Conservation (phyloP, 2,329 filamentous ascomycete species). For the Xylariaceae sp. region DNA sequence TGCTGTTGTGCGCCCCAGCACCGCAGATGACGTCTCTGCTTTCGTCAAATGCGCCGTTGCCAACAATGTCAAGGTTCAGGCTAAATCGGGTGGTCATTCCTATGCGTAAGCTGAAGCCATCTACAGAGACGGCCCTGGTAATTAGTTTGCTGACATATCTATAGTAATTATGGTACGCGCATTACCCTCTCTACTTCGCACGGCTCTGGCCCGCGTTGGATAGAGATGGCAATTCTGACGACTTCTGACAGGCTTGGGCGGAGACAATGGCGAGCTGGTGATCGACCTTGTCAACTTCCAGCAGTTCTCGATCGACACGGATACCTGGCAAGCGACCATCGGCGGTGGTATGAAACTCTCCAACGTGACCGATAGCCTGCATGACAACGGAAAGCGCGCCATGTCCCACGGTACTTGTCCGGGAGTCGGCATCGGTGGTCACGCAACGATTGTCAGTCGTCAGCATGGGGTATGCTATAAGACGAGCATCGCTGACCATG, state of each 20-base stretch:
- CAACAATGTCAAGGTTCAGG: conserved; percentile 51
- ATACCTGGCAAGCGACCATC: conserved; percentile 50
- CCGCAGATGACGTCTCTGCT: conserved; percentile 48
- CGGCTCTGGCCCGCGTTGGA: too few relatives aligned
- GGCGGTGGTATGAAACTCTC: conserved; percentile 50
- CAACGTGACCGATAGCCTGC: conserved; percentile 46
- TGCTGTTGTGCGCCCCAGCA: conserved; percentile 53
- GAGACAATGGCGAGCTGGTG: conserved; percentile 45
- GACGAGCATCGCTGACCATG: conserved; percentile 6
- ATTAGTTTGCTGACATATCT: conserved; percentile 8
- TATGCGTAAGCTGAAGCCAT: conserved; percentile 49
- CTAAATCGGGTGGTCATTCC: conserved; percentile 61
- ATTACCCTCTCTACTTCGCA: too few relatives aligned
- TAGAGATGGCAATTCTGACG: conserved; percentile 9
- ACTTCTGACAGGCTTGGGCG: conserved; percentile 37
- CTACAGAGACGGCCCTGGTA: background rate
- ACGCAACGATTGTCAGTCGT: conserved; percentile 48
- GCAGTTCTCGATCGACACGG: conserved; percentile 47
- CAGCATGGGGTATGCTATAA: conserved; percentile 7
- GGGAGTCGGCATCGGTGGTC: conserved; percentile 54
- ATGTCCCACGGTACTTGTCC: conserved; percentile 58
- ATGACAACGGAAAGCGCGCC: conserved; percentile 49
- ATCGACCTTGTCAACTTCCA: conserved; percentile 53
- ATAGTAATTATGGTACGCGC: conserved; percentile 29
- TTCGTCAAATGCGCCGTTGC: conserved; percentile 54